Conservation (phyloP, 441 rosid genomes). For the Raphanus hybrid region DNA sequence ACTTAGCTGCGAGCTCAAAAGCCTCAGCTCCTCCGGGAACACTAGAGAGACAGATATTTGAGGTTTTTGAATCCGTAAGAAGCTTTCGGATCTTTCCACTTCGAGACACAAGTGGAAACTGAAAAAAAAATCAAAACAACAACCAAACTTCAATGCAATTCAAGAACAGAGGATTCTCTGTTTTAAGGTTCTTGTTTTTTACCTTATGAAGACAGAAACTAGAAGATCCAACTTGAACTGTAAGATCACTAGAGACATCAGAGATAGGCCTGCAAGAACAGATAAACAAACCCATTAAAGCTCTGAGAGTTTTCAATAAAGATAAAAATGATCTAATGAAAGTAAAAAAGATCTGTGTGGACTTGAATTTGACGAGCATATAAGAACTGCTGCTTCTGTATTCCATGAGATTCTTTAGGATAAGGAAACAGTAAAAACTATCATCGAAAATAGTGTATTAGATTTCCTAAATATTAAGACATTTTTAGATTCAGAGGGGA, state of each 20-base stretch:
- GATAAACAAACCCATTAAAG: slow-evolving; percentile 26
- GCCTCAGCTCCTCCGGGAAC: slow-evolving; percentile 89
- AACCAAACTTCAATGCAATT: background rate
- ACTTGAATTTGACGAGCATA: slow-evolving; percentile 35
- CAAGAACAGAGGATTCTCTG: slow-evolving; percentile 21
- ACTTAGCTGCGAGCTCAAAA: slow-evolving; percentile 91
- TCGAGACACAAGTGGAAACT: slow-evolving; percentile 92
- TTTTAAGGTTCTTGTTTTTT: slow-evolving; percentile 12
- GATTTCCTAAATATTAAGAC: slow-evolving; percentile 23
- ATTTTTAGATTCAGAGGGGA: slow-evolving; percentile 27
- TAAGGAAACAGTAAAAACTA: slow-evolving; percentile 26
- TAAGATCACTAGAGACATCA: slow-evolving; percentile 94
- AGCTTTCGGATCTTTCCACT: slow-evolving; percentile 84
- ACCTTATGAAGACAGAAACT: slow-evolving; percentile 96
- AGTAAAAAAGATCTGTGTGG: slow-evolving; percentile 19
- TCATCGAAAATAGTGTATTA: slow-evolving; percentile 4
- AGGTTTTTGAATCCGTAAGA: slow-evolving; percentile 62
- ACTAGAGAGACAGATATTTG: slow-evolving; percentile 58
- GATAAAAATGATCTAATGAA: background rate
- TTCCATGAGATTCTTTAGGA: slow-evolving; percentile 47
- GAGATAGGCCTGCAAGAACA: slow-evolving; percentile 87
- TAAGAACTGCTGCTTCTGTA: slow-evolving; percentile 35
- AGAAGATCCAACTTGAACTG: slow-evolving; percentile 80
- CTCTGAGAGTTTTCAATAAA: slow-evolving; percentile 24
- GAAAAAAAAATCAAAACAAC: slow-evolving; percentile 36